Base-by-base conservation (phyloP, 2,329 filamentous ascomycete species). In the Alternaria arborescens region DNA sequence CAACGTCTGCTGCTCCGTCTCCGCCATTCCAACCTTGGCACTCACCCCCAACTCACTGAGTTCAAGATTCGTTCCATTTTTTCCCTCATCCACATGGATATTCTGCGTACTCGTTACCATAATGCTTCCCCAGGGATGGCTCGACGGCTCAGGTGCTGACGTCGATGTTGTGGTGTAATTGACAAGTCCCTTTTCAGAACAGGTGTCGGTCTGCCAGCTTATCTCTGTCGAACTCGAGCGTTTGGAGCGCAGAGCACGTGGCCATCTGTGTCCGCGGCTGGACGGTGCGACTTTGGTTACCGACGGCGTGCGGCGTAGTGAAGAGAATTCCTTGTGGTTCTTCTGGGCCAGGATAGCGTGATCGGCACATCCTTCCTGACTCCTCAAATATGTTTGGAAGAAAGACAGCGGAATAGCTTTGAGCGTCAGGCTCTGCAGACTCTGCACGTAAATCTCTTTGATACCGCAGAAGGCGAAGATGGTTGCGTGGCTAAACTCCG, bases 241-340 rank as follows among this genome's bases (percentile, higher is more conserved):
- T n/a, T 63, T 56, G 7, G 55, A 43, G 11, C 64, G 66, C 30
- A 70, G 61, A 2, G 55, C 54, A 16, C 43, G 57, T 2, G 65
- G 61, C 70, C 69, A 74, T 52, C 56, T 69, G 18, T 53, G 65
- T 24, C 51, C 41, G 18, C 46, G 50, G 6, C 60, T 40, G 3
- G 60, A 42, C 8, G 58, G 48, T 4, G 64, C 30, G 6, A 52
- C 16, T 32, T 59, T 51, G 7, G 54, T 55, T 0, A 68, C 62
- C 4, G 60, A 59, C 11, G 61, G 46, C 8, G 34, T 36, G 16
- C 41, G 62, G 14, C 81, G 71, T 4, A 82, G 71, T 7, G 78
- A 74, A 48, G 76, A 77, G 58, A 84, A 84, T 32, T 83, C 80
- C 41, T 79, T 77, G 58, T 83, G 81, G 50, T 83, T 82, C 42